Evolutionary conservation across 1,284 basidiomycete genomes (phyloP).

Genomic region (Tausonia pullulans): DNA sequence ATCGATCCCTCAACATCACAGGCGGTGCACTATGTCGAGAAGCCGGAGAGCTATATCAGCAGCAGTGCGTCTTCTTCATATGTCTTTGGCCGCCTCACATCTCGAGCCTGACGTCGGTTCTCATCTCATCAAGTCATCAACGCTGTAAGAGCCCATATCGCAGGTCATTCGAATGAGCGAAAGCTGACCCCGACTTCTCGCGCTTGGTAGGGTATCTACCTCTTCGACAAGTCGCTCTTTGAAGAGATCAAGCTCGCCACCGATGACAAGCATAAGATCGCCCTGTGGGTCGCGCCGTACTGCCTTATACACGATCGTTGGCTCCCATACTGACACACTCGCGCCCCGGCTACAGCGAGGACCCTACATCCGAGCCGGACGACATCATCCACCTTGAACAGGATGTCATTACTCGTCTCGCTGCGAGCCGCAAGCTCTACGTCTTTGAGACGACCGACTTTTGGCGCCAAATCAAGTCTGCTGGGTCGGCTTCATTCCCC

Average conservation of each 20-base stretch:
- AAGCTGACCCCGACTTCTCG: neutral
- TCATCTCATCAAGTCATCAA: conserved; percentile 1
- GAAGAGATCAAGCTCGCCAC: conserved; percentile 41
- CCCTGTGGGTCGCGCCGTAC: conserved; percentile 27
- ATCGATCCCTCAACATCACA: conserved; percentile 33
- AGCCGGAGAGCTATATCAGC: conserved; percentile 7
- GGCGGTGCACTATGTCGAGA: conserved; percentile 41
- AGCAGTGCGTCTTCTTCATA: neutral
- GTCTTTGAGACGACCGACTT: conserved; percentile 40
- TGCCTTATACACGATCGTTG: neutral
- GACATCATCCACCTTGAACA: conserved; percentile 42
- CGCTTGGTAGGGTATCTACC: conserved; percentile 21
- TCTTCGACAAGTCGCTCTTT: conserved; percentile 42
- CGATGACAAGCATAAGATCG: conserved; percentile 38
- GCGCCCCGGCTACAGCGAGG: conserved; percentile 25
- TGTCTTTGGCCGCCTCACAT: no score
- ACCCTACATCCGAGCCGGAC: conserved; percentile 36
- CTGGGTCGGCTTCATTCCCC: conserved; percentile 28
- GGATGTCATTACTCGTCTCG: conserved; percentile 39
- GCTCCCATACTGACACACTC: neutral
- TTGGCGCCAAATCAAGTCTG: conserved; percentile 44
- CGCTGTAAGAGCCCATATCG: neutral
- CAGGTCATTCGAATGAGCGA: neutral
- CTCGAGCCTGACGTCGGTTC: no score
- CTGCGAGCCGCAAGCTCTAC: conserved; percentile 38